A percentile compares a stretch with the other conserved stretches of the same genome.
These are phyloP conservation scores for Platanthera guangdongensis DNA, from an alignment of 106 monocot species.

Conservation along the genomic window DNA sequence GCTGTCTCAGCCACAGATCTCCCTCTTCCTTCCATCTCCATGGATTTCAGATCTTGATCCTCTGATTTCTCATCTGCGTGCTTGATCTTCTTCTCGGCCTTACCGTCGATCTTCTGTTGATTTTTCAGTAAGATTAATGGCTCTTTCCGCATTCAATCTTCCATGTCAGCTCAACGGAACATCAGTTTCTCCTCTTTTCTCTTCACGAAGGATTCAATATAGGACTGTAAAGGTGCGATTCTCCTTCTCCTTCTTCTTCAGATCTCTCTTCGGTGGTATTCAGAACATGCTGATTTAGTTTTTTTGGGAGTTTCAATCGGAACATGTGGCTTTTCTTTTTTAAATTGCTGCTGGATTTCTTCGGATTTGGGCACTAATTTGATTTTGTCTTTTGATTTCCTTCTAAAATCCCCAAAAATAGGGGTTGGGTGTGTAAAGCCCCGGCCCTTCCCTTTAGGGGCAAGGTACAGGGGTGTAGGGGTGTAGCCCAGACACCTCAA, in stretches of 20 bases:
- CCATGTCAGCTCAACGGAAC: constrained; percentile 30
- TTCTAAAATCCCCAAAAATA: neutral
- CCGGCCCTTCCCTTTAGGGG: too few species aligned
- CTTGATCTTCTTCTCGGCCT: neutral
- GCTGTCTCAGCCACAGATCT: neutral
- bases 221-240: neutral
- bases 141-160: constrained; percentile 38
- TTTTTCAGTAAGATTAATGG: constrained; percentile 27
- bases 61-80: neutral
- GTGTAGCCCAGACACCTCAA: too few species aligned
- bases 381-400: neutral
- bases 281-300: neutral
- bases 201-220: constrained; percentile 15
- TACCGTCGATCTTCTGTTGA: neutral
- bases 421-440: neutral
- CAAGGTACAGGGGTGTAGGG: too few species aligned
- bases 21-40: neutral
- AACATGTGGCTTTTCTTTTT: neutral
- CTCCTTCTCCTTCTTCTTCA: neutral
- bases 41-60: neutral
- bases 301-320: neutral
- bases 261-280: neutral
- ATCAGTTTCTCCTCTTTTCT: constrained; percentile 5
- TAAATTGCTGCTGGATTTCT: neutral
- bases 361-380: neutral